Conservation (phyloP, 176 grass and related monocot genomes). For the Eleusine coracana region DNA sequence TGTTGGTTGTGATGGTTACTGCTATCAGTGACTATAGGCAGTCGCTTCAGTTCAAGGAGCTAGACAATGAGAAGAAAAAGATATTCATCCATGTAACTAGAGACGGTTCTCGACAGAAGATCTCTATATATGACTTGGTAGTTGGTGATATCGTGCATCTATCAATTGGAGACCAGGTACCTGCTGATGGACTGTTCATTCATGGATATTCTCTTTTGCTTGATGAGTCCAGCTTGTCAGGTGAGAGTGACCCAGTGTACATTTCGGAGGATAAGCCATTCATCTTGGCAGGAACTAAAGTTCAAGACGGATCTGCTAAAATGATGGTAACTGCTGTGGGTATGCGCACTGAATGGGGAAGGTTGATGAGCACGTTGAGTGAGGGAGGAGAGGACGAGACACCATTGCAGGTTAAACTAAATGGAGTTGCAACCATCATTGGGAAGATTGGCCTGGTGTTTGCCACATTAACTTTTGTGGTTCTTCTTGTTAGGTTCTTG, state of each 20-base stretch:
- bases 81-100: constrained; percentile 93
- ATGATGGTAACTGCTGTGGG: constrained; percentile 90
- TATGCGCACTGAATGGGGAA: constrained; percentile 98
- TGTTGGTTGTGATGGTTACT: constrained; percentile 91
- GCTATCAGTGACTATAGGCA: constrained; percentile 94
- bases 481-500: constrained; percentile 77
- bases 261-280: constrained; percentile 84
- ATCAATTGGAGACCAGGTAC: constrained; percentile 88
- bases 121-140: constrained; percentile 83
- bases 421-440: constrained; percentile 95
- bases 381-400: constrained; percentile 95
- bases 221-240: constrained; percentile 90
- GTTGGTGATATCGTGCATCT: constrained; percentile 97
- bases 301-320: constrained; percentile 93
- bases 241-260: constrained; percentile 85
- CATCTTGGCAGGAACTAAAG: constrained; percentile 86
- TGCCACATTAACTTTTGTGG: constrained; percentile 85
- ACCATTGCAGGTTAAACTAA: constrained; percentile 94
- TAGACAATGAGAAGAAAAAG: constrained; percentile 96
- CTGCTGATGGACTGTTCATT: constrained; percentile 84
- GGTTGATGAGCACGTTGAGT: constrained; percentile 90
- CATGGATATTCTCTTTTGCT: constrained; percentile 87
- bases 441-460: constrained; percentile 89
- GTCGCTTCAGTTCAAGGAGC: constrained; percentile 95
- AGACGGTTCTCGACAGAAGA: constrained; percentile 74